These are phyloP conservation scores for Liriodendron chinense DNA, from an alignment of 164 flowering plant species.

Conservation along the genomic window DNA sequence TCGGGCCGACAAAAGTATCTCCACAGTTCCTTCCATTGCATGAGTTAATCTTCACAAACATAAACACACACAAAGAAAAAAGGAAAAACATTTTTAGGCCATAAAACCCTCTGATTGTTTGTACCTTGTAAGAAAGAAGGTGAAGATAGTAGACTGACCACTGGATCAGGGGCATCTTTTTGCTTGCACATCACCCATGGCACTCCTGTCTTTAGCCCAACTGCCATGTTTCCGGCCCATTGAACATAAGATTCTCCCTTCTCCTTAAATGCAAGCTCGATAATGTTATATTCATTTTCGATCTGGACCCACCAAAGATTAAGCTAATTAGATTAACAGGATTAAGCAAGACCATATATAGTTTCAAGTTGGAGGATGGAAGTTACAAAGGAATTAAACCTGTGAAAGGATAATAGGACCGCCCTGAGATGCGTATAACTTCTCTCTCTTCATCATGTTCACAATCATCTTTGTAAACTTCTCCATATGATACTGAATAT, in stretches of 20 bases:
- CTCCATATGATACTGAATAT: constrained; percentile 45
- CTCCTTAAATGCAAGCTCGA: constrained; percentile 26
- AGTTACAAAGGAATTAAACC: constrained; percentile 14
- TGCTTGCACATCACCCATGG: constrained; percentile 99
- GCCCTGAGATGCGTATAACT: constrained; percentile 52
- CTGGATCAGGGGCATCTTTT: constrained; percentile 72
- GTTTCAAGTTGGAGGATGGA: not conserved
- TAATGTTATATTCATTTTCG: constrained; percentile 79
- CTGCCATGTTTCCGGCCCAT: constrained; percentile 20
- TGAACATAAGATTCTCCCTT: constrained; percentile 4
- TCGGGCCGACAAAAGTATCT: constrained; percentile 85
- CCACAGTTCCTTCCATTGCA: constrained; percentile 98
- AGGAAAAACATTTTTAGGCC: not conserved
- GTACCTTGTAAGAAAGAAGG: not conserved
- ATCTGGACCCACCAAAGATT: constrained; percentile 38
- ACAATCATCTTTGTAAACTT: constrained; percentile 36
- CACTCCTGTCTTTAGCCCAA: constrained; percentile 46
- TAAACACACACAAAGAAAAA: not conserved
- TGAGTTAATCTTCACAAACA: constrained; percentile 56
- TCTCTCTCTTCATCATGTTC: constrained; percentile 40
- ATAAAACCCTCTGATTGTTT: not conserved
- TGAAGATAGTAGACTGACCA: constrained; percentile 38
- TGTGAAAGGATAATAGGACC: constrained; percentile 59
- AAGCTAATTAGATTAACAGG: too few relatives aligned
- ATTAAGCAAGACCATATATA: not conserved